Evolutionary conservation across 768 basidiomycete species (phyloP).

Genomic region (Pulveroboletus frians): DNA sequence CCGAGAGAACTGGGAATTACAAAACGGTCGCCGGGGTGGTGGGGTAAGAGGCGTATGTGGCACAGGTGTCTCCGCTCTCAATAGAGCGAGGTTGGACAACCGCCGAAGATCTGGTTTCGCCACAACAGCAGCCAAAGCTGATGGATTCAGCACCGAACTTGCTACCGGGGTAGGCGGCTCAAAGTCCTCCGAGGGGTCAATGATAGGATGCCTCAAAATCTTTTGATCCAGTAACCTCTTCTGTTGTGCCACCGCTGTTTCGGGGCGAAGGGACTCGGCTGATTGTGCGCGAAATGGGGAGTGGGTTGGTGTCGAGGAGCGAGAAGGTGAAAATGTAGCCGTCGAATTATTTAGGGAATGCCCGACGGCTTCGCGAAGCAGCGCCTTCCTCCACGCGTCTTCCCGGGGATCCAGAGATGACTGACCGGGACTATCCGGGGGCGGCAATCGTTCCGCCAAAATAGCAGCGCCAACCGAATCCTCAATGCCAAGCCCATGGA

Average conservation of each 20-base stretch:
- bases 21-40: slow-evolving; percentile 49
- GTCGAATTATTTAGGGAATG: slow-evolving; percentile 63
- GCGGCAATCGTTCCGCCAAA: slow-evolving; percentile 71
- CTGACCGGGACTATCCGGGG: slow-evolving; percentile 55
- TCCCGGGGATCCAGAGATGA: slow-evolving; percentile 52
- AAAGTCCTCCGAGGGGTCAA: slow-evolving; percentile 31
- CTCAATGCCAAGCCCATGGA: slow-evolving; percentile 66
- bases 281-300: slow-evolving; percentile 18
- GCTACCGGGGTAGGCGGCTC: slow-evolving; percentile 19
- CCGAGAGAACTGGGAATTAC: slow-evolving; percentile 43
- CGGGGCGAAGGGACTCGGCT: slow-evolving; percentile 20
- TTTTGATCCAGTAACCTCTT: slow-evolving; percentile 37
- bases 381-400: slow-evolving; percentile 69
- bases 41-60: slow-evolving; percentile 60
- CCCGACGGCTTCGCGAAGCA: slow-evolving; percentile 74
- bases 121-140: slow-evolving; percentile 15
- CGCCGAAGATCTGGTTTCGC: slow-evolving; percentile 32
- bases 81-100: slow-evolving; percentile 41
- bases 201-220: slow-evolving; percentile 39
- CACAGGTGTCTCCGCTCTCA: slow-evolving; percentile 63
- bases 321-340: slow-evolving; percentile 35
- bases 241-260: slow-evolving; percentile 18
- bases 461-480: slow-evolving; percentile 72
- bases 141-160: slow-evolving; percentile 3
- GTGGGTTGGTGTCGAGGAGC: slow-evolving; percentile 36